A percentile compares a stretch with the other conserved stretches of the same genome.
These are phyloP conservation scores for Ophiobolus disseminans DNA, from an alignment of 2,329 filamentous ascomycete genomes.

Conservation along the genomic window DNA sequence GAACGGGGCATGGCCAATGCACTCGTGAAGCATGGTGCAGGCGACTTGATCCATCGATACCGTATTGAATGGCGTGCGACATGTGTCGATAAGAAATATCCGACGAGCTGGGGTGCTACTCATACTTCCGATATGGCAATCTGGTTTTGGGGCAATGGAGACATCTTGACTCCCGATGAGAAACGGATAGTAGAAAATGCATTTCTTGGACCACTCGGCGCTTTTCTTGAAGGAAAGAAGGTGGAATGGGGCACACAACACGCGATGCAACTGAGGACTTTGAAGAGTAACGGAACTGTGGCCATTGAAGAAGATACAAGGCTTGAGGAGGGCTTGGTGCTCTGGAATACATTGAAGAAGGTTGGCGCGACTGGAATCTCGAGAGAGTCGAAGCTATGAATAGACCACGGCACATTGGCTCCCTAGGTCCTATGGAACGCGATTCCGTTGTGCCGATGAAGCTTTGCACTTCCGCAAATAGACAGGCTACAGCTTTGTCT, in stretches of 20 bases:
- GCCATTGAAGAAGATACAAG: slow-evolving; percentile 55
- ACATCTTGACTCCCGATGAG: slow-evolving; percentile 52
- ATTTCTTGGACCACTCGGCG: slow-evolving; percentile 49
- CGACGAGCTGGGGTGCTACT: slow-evolving; percentile 60
- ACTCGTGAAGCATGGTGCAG: slow-evolving; percentile 53
- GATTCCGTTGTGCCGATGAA: too few relatives aligned
- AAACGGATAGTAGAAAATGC: slow-evolving; percentile 49
- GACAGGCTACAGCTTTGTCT: too few relatives aligned
- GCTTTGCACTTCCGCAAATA: too few relatives aligned
- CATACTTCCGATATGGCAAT: slow-evolving; percentile 62
- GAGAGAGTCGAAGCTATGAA: slow-evolving; percentile 3
- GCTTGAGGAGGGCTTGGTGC: slow-evolving; percentile 56
- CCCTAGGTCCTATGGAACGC: too few relatives aligned
- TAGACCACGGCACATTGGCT: too few relatives aligned
- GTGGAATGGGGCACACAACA: slow-evolving; percentile 49
- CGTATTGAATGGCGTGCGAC: slow-evolving; percentile 61
- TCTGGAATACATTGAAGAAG: slow-evolving; percentile 55
- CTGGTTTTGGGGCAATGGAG: slow-evolving; percentile 64
- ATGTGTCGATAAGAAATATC: slow-evolving; percentile 53
- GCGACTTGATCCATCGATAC: slow-evolving; percentile 59
- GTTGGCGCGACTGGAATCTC: slow-evolving; percentile 22
- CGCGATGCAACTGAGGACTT: slow-evolving; percentile 51
- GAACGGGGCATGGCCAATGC: slow-evolving; percentile 60
- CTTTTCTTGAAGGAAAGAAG: slow-evolving; percentile 52
- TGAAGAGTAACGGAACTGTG: slow-evolving; percentile 56